Percentiles rank a stretch among this genome's conserved stretches.
These are phyloP conservation scores for Herpetospermum pedunculosum DNA, from an alignment of 306 rosid genomes.

Conservation along the genomic window DNA sequence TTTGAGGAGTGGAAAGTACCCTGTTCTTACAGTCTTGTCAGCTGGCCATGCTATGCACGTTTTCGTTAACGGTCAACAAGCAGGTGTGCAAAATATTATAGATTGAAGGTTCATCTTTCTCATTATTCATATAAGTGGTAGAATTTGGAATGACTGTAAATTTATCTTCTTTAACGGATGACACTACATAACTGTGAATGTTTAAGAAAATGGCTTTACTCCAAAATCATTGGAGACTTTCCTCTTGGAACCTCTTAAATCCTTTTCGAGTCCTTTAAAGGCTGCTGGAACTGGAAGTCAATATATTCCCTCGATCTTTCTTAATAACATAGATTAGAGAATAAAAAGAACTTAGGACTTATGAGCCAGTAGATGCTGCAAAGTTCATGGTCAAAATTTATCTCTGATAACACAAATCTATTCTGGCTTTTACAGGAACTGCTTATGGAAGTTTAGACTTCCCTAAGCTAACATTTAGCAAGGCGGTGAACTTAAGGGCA, in stretches of 20 bases:
- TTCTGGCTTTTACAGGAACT: slow-evolving; percentile 21
- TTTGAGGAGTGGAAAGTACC: slow-evolving; percentile 57
- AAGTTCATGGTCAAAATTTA: neutral
- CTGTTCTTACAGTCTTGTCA: slow-evolving; percentile 61
- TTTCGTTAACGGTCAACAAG: slow-evolving; percentile 61
- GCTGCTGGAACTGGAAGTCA: neutral
- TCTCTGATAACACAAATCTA: neutral
- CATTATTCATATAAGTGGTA: neutral
- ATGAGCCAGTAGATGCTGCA: neutral
- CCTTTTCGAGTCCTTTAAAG: neutral
- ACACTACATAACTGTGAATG: neutral
- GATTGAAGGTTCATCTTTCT: neutral
- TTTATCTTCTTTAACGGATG: neutral
- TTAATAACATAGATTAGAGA: neutral
- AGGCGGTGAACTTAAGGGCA: slow-evolving; percentile 63
- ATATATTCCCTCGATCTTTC: neutral
- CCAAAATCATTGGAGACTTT: neutral
- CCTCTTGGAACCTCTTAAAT: neutral
- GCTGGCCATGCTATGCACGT: slow-evolving; percentile 98
- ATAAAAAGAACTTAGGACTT: neutral
- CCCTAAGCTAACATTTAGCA: slow-evolving; percentile 70
- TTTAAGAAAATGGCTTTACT: neutral
- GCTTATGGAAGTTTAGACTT: slow-evolving; percentile 69
- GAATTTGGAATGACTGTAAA: neutral
- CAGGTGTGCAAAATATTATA: slow-evolving; percentile 36